phyloP scores from a whole-genome alignment of 129 eudicot genomes.

The Flaveria robusta region DNA sequence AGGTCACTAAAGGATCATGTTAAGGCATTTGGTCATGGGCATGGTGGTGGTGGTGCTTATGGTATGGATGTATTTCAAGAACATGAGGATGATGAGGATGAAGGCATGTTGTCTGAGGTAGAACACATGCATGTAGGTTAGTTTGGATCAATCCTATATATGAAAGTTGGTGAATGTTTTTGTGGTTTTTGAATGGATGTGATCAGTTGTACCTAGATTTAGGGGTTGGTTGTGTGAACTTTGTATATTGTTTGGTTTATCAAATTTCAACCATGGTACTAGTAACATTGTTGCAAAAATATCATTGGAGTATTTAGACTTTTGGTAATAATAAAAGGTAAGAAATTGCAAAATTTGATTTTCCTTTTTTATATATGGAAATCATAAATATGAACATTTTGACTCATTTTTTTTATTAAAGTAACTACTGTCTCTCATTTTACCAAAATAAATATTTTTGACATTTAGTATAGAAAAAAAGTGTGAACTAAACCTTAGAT shows the following conservation, averaged over 20 bases:
- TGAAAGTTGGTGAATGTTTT: constrained; percentile 24
- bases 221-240: constrained; percentile 11
- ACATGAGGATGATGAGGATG: constrained; percentile 36
- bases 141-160: background rate
- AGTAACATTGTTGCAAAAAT: background rate
- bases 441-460: no score
- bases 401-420: no score
- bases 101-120: constrained; percentile 27
- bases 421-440: no score
- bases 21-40: constrained; percentile 79
- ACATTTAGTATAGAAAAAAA: no score
- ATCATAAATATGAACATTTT: no score
- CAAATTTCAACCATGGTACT: background rate
- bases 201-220: constrained; percentile 13
- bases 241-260: constrained; percentile 5
- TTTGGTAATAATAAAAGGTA: background rate
- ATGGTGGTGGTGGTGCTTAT: constrained; percentile 49
- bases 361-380: background rate
- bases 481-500: no score
- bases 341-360: background rate
- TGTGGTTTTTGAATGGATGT: constrained; percentile 9
- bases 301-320: background rate
- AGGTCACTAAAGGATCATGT: constrained; percentile 75
- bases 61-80: constrained; percentile 9
- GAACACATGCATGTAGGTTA: constrained; percentile 27